A percentile compares a stretch with the other conserved stretches of the same genome.
Evolutionary conservation across 2,329 filamentous ascomycete genomes (phyloP).

Genomic region (Geosmithia putterillii): DNA sequence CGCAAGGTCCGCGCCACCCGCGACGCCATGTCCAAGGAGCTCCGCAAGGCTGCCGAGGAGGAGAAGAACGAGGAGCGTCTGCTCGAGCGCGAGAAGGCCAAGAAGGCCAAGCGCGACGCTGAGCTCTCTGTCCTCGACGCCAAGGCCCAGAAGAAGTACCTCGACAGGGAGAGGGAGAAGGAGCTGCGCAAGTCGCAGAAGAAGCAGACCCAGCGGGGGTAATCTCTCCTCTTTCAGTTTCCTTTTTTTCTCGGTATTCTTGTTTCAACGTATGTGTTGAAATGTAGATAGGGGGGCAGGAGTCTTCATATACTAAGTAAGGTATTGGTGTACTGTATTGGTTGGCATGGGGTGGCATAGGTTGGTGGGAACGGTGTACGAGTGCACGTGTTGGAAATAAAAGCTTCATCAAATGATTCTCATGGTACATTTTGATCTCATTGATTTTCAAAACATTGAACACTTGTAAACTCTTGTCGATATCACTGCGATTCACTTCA

Average conservation of each 20-base stretch:
- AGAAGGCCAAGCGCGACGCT: conserved; percentile 82
- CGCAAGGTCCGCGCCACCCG: conserved; percentile 73
- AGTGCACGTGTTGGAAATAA: too few species aligned
- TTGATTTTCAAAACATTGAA: neutral
- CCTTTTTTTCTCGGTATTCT: neutral
- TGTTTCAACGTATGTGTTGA: neutral
- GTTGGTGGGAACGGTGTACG: neutral
- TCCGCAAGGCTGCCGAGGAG: conserved; percentile 70
- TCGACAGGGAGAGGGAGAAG: conserved; percentile 71
- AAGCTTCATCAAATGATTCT: too few species aligned
- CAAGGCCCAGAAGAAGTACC: conserved; percentile 75
- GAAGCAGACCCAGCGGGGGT: conserved; percentile 41
- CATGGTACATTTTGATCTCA: neutral
- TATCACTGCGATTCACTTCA: too few species aligned
- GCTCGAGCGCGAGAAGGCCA: conserved; percentile 58
- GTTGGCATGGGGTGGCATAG: neutral
- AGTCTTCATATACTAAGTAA: neutral
- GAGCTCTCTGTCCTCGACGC: conserved; percentile 66
- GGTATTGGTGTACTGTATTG: neutral
- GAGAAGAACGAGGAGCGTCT: conserved; percentile 69
- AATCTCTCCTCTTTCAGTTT: conserved; percentile 5
- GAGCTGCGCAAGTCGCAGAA: conserved; percentile 45
- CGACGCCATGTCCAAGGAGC: conserved; percentile 67
- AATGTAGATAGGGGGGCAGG: neutral
- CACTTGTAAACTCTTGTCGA: too few species aligned